phyloP scores from a whole-genome alignment of 2,329 filamentous ascomycete genomes.

The Colletotrichum aenigma region DNA sequence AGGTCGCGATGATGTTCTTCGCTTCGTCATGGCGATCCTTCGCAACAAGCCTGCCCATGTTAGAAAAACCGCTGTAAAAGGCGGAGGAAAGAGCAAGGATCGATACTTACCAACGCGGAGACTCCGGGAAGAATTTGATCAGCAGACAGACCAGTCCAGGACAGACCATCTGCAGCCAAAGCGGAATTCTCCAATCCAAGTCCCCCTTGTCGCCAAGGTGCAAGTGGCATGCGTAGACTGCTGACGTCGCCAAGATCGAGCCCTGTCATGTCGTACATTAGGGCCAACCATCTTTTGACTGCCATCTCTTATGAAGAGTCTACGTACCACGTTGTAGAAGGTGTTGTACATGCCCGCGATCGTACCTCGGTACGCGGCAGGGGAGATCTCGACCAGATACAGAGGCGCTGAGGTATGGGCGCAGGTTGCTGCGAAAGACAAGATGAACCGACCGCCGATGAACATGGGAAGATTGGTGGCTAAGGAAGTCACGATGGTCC shows the following conservation, averaged over 20 bases:
- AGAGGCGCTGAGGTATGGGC: slow-evolving; percentile 61
- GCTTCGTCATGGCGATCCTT: slow-evolving; percentile 57
- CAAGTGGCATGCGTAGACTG: slow-evolving; percentile 33
- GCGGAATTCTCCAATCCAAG: slow-evolving; percentile 35
- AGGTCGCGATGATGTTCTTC: slow-evolving; percentile 48
- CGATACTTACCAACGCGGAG: slow-evolving; percentile 29
- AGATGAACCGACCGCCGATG: slow-evolving; percentile 55
- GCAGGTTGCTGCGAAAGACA: slow-evolving; percentile 60
- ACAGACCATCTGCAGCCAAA: slow-evolving; percentile 37
- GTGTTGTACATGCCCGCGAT: slow-evolving; percentile 59
- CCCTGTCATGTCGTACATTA: slow-evolving; percentile 9
- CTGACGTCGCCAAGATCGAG: slow-evolving; percentile 33
- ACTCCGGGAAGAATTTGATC: slow-evolving; percentile 38
- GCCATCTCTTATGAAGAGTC: rapidly evolving
- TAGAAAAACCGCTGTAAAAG: background rate
- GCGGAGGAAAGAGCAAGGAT: background rate
- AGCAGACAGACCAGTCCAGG: slow-evolving; percentile 31
- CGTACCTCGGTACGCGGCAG: slow-evolving; percentile 61
- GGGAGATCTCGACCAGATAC: slow-evolving; percentile 64
- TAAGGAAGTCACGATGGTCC: slow-evolving; percentile 52
- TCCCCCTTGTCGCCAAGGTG: slow-evolving; percentile 28
- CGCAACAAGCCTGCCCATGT: slow-evolving; percentile 48
- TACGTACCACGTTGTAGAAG: slow-evolving; percentile 42
- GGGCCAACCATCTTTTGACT: background rate
- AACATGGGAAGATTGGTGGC: slow-evolving; percentile 40